Evolutionary conservation across 129 eudicot genomes (phyloP).

Genomic region (Tanacetum coccineum): DNA sequence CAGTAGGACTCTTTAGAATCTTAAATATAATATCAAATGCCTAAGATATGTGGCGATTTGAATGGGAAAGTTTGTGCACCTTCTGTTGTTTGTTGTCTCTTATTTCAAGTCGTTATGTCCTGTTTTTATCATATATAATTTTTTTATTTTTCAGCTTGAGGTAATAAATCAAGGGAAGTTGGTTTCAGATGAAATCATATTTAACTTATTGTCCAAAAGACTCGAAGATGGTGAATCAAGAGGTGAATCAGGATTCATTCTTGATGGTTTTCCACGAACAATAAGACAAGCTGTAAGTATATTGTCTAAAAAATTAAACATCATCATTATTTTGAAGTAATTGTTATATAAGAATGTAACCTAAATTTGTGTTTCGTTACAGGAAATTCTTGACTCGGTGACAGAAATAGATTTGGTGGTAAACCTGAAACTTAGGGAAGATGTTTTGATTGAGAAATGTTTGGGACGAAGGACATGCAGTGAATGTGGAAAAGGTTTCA

Average conservation of each 20-base stretch:
- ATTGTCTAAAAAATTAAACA: no score
- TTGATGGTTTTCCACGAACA: conserved; percentile 98
- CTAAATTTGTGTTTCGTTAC: neutral
- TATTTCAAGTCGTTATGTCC: no score
- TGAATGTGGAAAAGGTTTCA: conserved; percentile 42
- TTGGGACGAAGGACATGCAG: conserved; percentile 87
- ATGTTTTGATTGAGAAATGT: conserved; percentile 83
- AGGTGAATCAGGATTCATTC: conserved; percentile 95
- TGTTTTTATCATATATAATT: no score
- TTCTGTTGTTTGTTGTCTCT: no score
- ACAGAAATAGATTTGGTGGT: conserved; percentile 89
- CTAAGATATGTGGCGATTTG: no score
- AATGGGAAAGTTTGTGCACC: no score
- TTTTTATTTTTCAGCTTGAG: conserved; percentile 62
- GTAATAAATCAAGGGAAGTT: conserved; percentile 86
- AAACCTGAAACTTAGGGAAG: conserved; percentile 84
- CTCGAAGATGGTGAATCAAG: conserved; percentile 88
- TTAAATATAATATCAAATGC: no score
- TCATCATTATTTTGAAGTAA: no score
- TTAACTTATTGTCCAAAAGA: conserved; percentile 74
- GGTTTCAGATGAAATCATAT: conserved; percentile 90
- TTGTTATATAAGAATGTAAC: no score
- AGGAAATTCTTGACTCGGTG: conserved; percentile 89
- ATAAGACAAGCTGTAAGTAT: conserved; percentile 91
- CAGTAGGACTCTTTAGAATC: no score